Evolutionary conservation across 2,329 filamentous ascomycete species (phyloP).

Genomic region (Penicillium sp.): DNA sequence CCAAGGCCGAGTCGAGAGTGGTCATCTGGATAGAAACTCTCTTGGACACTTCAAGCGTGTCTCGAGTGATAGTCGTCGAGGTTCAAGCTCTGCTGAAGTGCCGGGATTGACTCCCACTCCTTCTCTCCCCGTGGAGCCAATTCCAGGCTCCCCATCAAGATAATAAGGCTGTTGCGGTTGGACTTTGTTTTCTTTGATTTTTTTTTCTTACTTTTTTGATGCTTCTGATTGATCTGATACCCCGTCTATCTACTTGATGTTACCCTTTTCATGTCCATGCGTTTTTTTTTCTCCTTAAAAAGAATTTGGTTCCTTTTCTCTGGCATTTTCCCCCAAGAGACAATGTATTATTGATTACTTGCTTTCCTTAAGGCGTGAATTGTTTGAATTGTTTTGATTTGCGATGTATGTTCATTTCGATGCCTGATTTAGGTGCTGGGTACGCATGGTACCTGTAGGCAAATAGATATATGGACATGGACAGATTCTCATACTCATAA

Average conservation of each 20-base stretch:
- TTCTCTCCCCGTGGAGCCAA: slow-evolving; percentile 27
- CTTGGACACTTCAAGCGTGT: slow-evolving; percentile 69
- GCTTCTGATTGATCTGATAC: slow-evolving; percentile 35
- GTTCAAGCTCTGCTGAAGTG: slow-evolving; percentile 37
- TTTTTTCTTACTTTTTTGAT: slow-evolving; percentile 17
- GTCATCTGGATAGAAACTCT: slow-evolving; percentile 70
- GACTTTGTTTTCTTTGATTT: slow-evolving; percentile 29
- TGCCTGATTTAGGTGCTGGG: not conserved
- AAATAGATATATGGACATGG: slow-evolving; percentile 1
- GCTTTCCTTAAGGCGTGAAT: not conserved
- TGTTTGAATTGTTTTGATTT: not conserved
- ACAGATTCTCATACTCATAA: not conserved
- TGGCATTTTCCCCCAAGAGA: not conserved
- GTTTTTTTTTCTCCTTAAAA: slow-evolving; percentile 24
- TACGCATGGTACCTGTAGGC: not conserved
- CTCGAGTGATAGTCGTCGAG: slow-evolving; percentile 49
- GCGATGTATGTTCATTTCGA: not conserved
- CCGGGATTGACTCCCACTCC: slow-evolving; percentile 36
- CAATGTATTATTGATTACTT: slow-evolving; percentile 11
- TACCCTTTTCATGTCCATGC: slow-evolving; percentile 21
- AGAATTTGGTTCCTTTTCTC: slow-evolving; percentile 11
- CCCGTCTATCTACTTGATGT: slow-evolving; percentile 26
- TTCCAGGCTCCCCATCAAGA: slow-evolving; percentile 22
- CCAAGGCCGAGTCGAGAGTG: slow-evolving; percentile 80
- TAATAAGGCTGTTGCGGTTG: slow-evolving; percentile 9